Base-by-base conservation (phyloP, 2,329 filamentous ascomycete species). In the Colletotrichum sp. region DNA sequence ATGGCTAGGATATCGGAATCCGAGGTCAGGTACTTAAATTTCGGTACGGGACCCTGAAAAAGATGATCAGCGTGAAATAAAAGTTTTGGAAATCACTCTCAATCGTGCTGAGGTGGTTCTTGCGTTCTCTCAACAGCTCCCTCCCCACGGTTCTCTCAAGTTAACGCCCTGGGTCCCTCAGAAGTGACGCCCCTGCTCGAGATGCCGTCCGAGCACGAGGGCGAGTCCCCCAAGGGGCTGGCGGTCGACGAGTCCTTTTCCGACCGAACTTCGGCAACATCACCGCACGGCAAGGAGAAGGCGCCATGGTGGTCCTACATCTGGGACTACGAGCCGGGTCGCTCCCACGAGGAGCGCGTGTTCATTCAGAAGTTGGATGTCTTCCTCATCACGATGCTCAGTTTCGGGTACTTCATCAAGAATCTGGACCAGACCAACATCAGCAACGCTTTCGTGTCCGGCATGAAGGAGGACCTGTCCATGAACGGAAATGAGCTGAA, bases 221-320 rank as follows among this genome's bases (percentile, higher is more conserved):
- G 71, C 70, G 44, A 67, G 44, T 52, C 70, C 49, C 70, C 57
- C 27, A 76, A 76, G 27, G 64, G 70, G 39, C 57, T 30, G 57
- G 52, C 49, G 64, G 64, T 76, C 29, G 70, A 76, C 15, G 70
- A 74, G 8, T 57, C 64, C 12, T 44, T 32, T 34, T 36, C 74
- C 4, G 59, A 73, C 30, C 25, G 34, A 27, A 69, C 27, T 19
- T 61, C 73, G 19, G 39, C 73, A 12, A 44, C 64, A 11, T 13
- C 64, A 6, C 22, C 71, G 1, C 16, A 30, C n/a, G 22, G 52
- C 8, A 64, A 64, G 7, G 32, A 57, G 6, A 76, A 66, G 32
- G 64, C 44, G 7, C 74, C 74, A 27, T 89, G 88, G 88, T 80
- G 81, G 30, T 80, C 80, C 6, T 82, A 80, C 76, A 80, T 82